These are phyloP conservation scores for Passiflora organensis DNA, from an alignment of 345 rosid species.

Conservation along the genomic window DNA sequence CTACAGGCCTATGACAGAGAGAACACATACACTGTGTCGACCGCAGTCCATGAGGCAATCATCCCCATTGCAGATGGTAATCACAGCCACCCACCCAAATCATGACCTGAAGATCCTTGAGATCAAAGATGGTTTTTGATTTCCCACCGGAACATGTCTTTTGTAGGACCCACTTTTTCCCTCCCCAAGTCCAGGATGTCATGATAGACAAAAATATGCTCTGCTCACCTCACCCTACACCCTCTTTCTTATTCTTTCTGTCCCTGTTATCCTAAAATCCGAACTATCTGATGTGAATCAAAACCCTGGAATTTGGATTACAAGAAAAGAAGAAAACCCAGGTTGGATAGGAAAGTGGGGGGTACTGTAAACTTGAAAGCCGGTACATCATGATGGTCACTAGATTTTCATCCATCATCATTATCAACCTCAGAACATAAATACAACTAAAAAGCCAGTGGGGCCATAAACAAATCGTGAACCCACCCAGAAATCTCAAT, in stretches of 20 bases:
- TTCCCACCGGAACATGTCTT: slow-evolving; percentile 10
- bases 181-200: slow-evolving; percentile 17
- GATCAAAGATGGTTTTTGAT: slow-evolving; percentile 12
- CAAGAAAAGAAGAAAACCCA: too few relatives aligned
- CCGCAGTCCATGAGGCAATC: slow-evolving; percentile 25
- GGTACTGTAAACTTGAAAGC: too few relatives aligned
- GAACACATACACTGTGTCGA: slow-evolving; percentile 2
- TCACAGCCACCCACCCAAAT: slow-evolving; percentile 33
- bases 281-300: background rate
- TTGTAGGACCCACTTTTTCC: slow-evolving; percentile 22
- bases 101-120: slow-evolving; percentile 18
- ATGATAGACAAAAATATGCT: slow-evolving; percentile 26
- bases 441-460: slow-evolving; percentile 10
- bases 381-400: background rate
- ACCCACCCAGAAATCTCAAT: background rate
- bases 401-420: background rate
- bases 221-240: background rate
- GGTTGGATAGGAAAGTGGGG: too few relatives aligned
- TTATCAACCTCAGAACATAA: slow-evolving; percentile 5
- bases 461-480: slow-evolving; percentile 1
- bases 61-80: slow-evolving; percentile 14
- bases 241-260: background rate
- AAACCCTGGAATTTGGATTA: too few relatives aligned
- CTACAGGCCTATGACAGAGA: background rate
- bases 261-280: background rate